Evolutionary conservation across 208 protist species (phyloP).

Genomic region (Phytomonas serpens): DNA sequence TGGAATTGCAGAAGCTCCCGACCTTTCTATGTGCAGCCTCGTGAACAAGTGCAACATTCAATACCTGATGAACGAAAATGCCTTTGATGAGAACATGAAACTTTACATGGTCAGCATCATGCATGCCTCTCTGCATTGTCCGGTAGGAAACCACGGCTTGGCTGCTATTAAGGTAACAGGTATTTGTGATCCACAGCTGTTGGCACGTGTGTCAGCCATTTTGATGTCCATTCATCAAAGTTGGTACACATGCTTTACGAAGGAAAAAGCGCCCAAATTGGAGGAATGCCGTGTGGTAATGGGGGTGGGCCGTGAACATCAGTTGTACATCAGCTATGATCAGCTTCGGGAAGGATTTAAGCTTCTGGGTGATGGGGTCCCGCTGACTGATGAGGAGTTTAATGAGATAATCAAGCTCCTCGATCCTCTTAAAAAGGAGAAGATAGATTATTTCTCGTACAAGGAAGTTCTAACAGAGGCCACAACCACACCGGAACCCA

Average conservation of each 20-base stretch:
- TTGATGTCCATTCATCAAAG: slow-evolving; percentile 81
- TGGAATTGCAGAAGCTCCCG: slow-evolving; percentile 30
- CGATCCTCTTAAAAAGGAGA: slow-evolving; percentile 59
- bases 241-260: slow-evolving; percentile 73
- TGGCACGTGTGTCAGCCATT: slow-evolving; percentile 82
- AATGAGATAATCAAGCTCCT: slow-evolving; percentile 46
- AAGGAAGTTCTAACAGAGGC: slow-evolving; percentile 80
- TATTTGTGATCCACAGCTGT: slow-evolving; percentile 88
- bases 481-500: slow-evolving; percentile 47
- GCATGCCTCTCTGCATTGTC: slow-evolving; percentile 65
- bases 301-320: slow-evolving; percentile 52
- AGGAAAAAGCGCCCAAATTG: slow-evolving; percentile 52
- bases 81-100: slow-evolving; percentile 90
- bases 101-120: slow-evolving; percentile 90
- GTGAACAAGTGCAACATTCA: slow-evolving; percentile 54
- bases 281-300: slow-evolving; percentile 87
- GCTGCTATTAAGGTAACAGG: slow-evolving; percentile 90
- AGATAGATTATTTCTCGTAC: slow-evolving; percentile 85
- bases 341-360: slow-evolving; percentile 55
- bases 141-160: slow-evolving; percentile 48
- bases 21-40: slow-evolving; percentile 60
- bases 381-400: slow-evolving; percentile 43
- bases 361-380: slow-evolving; percentile 14
- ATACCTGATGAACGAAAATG: slow-evolving; percentile 49
- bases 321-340: slow-evolving; percentile 53